phyloP scores from a whole-genome alignment of 148 eudicot species.

The Amaranthus palmeri region DNA sequence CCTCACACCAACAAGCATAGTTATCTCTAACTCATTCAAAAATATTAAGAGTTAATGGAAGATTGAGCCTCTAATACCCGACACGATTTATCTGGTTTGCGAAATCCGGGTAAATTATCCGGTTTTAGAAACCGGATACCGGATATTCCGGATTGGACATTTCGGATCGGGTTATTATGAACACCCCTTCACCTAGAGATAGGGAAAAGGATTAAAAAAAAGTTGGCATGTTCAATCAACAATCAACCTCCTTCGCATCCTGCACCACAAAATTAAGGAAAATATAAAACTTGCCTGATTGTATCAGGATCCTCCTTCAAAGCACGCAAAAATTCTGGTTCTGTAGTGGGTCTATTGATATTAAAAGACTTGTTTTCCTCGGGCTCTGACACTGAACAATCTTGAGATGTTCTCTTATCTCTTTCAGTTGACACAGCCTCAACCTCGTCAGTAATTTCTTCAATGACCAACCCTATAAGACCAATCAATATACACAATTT shows the following conservation, averaged over 20 bases:
- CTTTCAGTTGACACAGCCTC: slow-evolving; percentile 32
- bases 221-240: neutral
- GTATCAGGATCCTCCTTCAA: slow-evolving; percentile 80
- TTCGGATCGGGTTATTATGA: no score
- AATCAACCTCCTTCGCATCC: neutral
- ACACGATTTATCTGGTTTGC: no score
- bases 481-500: slow-evolving; percentile 8
- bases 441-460: slow-evolving; percentile 81
- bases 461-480: slow-evolving; percentile 66
- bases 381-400: slow-evolving; percentile 29
- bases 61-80: no score
- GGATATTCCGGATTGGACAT: no score
- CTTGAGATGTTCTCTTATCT: slow-evolving; percentile 27
- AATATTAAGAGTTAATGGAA: no score
- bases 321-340: slow-evolving; percentile 46
- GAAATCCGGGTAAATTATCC: no score
- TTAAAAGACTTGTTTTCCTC: slow-evolving; percentile 34
- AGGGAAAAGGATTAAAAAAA: no score
- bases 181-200: no score
- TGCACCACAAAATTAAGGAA: neutral
- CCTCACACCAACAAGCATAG: neutral
- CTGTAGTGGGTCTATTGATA: slow-evolving; percentile 33
- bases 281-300: slow-evolving; percentile 43
- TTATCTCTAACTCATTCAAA: no score
- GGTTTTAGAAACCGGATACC: no score